Percentiles rank a stretch among this genome's conserved stretches.
Conservation (phyloP, 306 rosid species). For the Hippophae tibetana region DNA sequence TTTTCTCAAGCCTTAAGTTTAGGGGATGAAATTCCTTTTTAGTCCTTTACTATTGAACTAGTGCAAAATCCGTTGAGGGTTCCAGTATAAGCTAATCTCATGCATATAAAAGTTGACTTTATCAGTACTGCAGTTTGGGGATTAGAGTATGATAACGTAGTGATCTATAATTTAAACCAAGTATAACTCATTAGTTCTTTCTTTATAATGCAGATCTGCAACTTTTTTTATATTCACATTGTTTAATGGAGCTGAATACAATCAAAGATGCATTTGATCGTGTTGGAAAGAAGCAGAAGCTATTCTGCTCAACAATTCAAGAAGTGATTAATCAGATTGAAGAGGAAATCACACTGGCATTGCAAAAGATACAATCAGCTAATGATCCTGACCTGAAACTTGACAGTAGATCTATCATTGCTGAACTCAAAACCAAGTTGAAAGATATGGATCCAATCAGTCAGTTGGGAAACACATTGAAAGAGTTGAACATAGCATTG, state of each 20-base stretch:
- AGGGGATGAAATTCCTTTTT: not conserved
- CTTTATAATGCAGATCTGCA: constrained; percentile 8
- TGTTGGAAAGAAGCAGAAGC: constrained; percentile 64
- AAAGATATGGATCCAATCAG: constrained; percentile 45
- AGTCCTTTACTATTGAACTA: not conserved
- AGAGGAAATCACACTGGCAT: constrained; percentile 48
- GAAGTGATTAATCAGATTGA: constrained; percentile 38
- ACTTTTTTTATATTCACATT: not conserved
- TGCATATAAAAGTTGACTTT: not conserved
- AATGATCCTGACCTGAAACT: constrained; percentile 23
- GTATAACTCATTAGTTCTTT: not conserved
- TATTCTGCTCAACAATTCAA: constrained; percentile 61
- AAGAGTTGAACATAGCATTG: constrained; percentile 68
- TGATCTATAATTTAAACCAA: not conserved
- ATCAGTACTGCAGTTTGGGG: not conserved
- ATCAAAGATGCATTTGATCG: constrained; percentile 58
- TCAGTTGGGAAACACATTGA: constrained; percentile 64
- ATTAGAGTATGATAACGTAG: not conserved
- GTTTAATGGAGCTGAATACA: constrained; percentile 59
- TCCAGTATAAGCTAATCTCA: not conserved
- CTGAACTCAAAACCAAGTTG: constrained; percentile 50
- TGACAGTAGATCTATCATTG: constrained; percentile 35
- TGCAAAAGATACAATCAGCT: constrained; percentile 48
- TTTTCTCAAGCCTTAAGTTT: not conserved
- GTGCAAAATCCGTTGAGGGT: not conserved